Conservation (phyloP, 208 protist genomes). For the Endotrypanum monterogeii region DNA sequence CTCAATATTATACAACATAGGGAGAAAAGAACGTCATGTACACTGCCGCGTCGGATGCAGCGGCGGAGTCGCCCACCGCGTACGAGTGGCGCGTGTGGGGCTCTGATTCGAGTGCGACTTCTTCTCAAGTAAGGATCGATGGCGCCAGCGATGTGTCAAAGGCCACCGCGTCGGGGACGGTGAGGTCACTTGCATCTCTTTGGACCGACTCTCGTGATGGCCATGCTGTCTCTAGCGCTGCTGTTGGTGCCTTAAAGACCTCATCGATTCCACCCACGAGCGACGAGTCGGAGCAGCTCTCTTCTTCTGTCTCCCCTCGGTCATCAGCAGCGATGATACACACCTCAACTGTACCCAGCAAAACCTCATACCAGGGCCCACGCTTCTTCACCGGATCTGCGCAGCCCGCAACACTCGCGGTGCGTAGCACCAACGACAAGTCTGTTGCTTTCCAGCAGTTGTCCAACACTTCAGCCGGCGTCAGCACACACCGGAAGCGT, state of each 20-base stretch:
- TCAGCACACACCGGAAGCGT: background rate
- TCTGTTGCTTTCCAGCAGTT: background rate
- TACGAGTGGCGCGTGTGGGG: conserved; percentile 12
- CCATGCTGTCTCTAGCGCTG: background rate
- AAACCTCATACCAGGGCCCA: background rate
- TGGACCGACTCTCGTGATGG: background rate
- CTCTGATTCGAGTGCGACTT: background rate
- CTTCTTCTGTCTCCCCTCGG: background rate
- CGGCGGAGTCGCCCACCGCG: background rate
- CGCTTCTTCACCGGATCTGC: too few species aligned
- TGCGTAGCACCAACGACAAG: background rate
- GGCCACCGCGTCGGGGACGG: background rate
- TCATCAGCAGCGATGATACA: background rate
- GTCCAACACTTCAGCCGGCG: background rate
- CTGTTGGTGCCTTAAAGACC: background rate
- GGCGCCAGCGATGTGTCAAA: background rate
- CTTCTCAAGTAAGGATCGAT: background rate
- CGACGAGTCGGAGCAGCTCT: background rate
- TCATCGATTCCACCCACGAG: background rate
- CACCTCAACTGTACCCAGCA: background rate
- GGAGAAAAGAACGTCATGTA: background rate
- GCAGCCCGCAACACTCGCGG: background rate
- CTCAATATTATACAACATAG: too few species aligned
- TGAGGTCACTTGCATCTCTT: background rate
- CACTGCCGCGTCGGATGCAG: background rate